Base-by-base conservation (phyloP, 192 early-diverging fungal genomes). In the Podila clonocystis region DNA sequence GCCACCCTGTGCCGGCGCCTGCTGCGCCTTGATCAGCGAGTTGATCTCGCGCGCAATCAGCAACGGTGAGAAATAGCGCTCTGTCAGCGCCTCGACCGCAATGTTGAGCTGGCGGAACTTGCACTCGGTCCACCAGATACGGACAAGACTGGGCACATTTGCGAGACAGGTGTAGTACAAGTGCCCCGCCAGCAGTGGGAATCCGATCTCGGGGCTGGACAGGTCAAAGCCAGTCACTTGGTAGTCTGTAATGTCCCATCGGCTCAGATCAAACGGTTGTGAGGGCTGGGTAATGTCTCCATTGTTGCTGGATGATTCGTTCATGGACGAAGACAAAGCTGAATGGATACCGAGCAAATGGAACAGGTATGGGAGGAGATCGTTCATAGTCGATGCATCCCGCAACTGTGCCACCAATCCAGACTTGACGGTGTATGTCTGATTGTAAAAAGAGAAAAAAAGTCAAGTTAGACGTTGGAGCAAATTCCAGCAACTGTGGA, bases 91-190 rank as follows among this genome's bases (percentile, higher is more conserved):
- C 70, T 96, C 95, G 33, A 96, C 89, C 3, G 89, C 89, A 50
- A 94, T 74, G 24, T 78, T 87, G 49, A 94, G 66, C 70, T 96
- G 95, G 12, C 95, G 83, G 36, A 93, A 85, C 78, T 93, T 94
- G 85, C 91, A 92, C 70, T 94, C 89, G 5, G 89, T 85, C 92
- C 94, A 96, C 94, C 94, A 96, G 9, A 84, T 82, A 62, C 93
- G 82, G 11, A 93, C 91, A 66, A 96, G 82, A 20, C 91, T 87
- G 2, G 95, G 94, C 9, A 91, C 80, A 57, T 87, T 82, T 24
- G 83, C 78, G 12, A 96, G 68, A 29, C 86, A 68, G 1, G 87
- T 80, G 73, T 88, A 93, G 67, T 95, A 95, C 15, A 95, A 22
- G 82, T 96, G 94, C 0, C 91, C 89, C n/a, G 89, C 88, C 5